Percentiles rank a stretch among this genome's conserved stretches.
phyloP scores from a whole-genome alignment of 345 rosid species.

The Noccaea caerulescens region DNA sequence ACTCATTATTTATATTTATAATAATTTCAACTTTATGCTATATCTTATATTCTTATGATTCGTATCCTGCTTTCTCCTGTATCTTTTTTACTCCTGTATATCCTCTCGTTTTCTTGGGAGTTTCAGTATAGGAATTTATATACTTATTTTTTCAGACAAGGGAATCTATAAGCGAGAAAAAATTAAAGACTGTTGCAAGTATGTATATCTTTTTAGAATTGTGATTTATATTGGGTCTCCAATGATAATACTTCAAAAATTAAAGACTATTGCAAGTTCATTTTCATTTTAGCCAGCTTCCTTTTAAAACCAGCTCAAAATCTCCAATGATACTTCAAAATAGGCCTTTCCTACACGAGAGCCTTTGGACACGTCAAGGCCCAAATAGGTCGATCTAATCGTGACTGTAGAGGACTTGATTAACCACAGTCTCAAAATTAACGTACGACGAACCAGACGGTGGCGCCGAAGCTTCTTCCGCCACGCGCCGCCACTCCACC shows the following conservation, averaged over 20 bases:
- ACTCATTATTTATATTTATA: conserved; percentile 10
- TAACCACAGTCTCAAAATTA: conserved; percentile 23
- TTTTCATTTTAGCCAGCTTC: neutral
- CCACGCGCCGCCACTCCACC: conserved; percentile 44
- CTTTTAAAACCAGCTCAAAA: no score
- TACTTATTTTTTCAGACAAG: no score
- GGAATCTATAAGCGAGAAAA: no score
- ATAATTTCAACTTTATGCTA: conserved; percentile 19
- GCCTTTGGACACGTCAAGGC: conserved; percentile 17
- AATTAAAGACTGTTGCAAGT: neutral
- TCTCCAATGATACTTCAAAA: no score
- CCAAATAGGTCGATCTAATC: neutral
- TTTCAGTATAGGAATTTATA: neutral
- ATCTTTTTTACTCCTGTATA: neutral
- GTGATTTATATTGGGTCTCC: no score
- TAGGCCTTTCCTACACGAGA: neutral
- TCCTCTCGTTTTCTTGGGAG: conserved; percentile 27
- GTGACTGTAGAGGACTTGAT: neutral
- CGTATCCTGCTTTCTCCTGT: neutral
- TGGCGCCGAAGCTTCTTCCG: conserved; percentile 36
- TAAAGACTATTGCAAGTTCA: neutral
- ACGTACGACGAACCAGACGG: conserved; percentile 28
- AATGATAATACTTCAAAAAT: no score
- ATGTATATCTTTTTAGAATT: no score
- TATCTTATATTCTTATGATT: neutral